Conservation (phyloP, 805 yeast species). For the Yarrowia osloensis region DNA sequence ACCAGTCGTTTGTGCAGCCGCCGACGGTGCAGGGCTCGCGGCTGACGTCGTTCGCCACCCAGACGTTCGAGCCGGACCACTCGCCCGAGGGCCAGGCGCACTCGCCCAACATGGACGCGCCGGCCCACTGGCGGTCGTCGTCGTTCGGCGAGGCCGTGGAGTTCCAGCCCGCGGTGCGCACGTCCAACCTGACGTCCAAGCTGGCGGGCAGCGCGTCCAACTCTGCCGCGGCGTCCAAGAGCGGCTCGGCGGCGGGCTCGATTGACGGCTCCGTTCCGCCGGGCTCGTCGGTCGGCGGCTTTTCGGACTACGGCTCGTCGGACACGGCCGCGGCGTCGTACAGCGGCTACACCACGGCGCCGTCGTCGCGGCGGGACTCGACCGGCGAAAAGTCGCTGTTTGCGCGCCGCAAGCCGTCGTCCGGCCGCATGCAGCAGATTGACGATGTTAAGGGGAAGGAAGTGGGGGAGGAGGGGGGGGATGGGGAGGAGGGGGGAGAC, state of each 20-base stretch:
- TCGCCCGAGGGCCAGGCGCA: constrained; percentile 21
- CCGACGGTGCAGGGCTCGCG: constrained; percentile 16
- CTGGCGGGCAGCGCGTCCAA: constrained; percentile 16
- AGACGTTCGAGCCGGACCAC: constrained; percentile 24
- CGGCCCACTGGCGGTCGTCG: constrained; percentile 15
- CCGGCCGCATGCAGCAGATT: constrained; percentile 32
- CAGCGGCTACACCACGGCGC: constrained; percentile 16
- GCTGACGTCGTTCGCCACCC: constrained; percentile 26
- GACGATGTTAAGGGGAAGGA: constrained; percentile 13
- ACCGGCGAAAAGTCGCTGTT: constrained; percentile 25
- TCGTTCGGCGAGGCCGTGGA: constrained; percentile 14
- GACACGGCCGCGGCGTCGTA: constrained; percentile 12
- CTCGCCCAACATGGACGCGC: constrained; percentile 25
- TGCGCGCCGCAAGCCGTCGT: constrained; percentile 32
- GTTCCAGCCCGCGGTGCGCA: constrained; percentile 6
- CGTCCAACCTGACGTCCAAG: constrained; percentile 30
- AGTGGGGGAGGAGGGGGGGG: background rate
- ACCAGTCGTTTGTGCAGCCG: constrained; percentile 27
- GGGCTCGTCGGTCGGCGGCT: background rate
- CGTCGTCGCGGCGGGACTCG: constrained; percentile 27
- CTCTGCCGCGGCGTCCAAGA: too few species aligned
- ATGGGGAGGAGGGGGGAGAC: background rate
- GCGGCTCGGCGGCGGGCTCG: background rate
- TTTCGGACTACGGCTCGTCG: background rate
- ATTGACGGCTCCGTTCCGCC: background rate